These are phyloP conservation scores for Calonectria pauciramosa DNA, from an alignment of 2,329 filamentous ascomycete species.

Conservation along the genomic window DNA sequence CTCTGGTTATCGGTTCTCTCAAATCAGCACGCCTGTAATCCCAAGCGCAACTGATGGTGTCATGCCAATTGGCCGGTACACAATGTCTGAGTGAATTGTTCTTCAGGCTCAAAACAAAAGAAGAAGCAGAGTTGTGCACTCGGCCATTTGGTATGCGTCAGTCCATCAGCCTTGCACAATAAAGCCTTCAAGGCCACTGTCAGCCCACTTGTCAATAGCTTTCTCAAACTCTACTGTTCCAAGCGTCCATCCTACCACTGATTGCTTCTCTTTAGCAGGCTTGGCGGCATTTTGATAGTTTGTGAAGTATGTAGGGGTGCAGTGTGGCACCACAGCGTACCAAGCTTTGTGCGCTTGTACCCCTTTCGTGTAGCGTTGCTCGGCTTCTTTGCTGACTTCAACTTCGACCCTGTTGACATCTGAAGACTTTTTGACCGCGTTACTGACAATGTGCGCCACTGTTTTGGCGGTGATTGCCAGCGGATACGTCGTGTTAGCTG, in stretches of 20 bases:
- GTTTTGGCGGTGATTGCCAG: background rate
- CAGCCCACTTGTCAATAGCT: background rate
- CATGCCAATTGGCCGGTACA: too few relatives aligned
- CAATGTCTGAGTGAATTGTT: too few relatives aligned
- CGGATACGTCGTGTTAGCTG: background rate
- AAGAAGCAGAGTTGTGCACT: too few relatives aligned
- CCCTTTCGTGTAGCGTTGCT: background rate
- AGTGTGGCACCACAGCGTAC: background rate
- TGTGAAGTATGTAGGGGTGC: background rate
- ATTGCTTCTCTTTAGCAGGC: background rate
- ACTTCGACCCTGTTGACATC: background rate
- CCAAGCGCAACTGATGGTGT: too few relatives aligned
- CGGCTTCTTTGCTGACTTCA: background rate
- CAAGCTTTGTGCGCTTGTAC: background rate
- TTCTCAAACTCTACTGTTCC: background rate
- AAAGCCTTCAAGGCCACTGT: background rate
- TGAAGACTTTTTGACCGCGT: background rate
- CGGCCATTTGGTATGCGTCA: too few relatives aligned
- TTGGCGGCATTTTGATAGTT: background rate
- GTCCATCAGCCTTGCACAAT: background rate
- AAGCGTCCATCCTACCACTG: background rate
- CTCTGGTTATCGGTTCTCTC: too few relatives aligned
- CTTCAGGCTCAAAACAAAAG: too few relatives aligned
- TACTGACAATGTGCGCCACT: background rate
- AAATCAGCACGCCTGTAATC: too few relatives aligned